Evolutionary conservation across 2,329 filamentous ascomycete genomes (phyloP), one percentile per base, ranked within the genome.

Genomic region (Lecanicillium sp.): DNA sequence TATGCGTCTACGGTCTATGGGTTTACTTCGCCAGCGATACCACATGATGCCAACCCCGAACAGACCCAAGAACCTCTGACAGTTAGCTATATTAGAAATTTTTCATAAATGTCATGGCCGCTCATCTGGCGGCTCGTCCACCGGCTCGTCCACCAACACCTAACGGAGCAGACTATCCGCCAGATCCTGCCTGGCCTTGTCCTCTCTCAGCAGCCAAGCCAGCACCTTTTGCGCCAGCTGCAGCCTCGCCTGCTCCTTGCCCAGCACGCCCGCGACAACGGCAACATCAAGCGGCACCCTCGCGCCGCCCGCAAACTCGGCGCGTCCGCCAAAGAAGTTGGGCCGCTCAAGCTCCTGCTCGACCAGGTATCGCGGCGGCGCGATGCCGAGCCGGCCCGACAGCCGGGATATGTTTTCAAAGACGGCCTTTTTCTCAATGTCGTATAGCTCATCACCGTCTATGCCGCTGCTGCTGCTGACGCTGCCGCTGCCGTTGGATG

Each of bases 201-300:
- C 36, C 39, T 57, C 45, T 30, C 48, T 45, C 38, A 52, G 39
- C 20, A 75, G 43, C 49, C 57, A 61, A 5, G 28, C 44, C 12
- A 72, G 45, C 3, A 73, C 49, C 22, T 49, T 44, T 44, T 61
- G 56, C 0, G 68, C 65, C 4, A 74, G 50, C 39, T 49, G 51
- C 43, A 63, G 54, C 46, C 53, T 64, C 1, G 66, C 56, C 9
- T 51, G 42, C 31, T 52, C 56, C 46, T 56, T 60, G 3, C 62
- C 57, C 4, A 52, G 50, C 8, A 65, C 49, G 5, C 56, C 49
- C 1, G 29, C 38, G 4, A 71, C 60, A 5, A 46, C 20, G 3
- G 61, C 62, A 1, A 67, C 36, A 3, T 45, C 48, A 1, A 46
- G 37, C 1, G 65, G 62, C 5, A 65, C 45, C 2, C 43, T 44